Conservation (phyloP, 441 rosid species). For the Theobroma grandiflorum region DNA sequence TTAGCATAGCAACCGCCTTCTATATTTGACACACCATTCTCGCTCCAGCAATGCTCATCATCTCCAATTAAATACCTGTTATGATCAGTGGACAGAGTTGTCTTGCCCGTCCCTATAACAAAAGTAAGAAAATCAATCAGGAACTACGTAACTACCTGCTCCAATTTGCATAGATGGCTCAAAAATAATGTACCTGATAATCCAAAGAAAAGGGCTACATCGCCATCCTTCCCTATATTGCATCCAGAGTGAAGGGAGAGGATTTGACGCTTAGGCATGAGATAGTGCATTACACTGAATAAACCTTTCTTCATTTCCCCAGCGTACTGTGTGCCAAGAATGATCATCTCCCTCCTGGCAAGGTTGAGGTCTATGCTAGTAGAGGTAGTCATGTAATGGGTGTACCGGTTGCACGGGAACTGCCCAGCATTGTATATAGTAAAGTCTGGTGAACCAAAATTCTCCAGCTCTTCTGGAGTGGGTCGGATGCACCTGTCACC, state of each 20-base stretch:
- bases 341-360: conserved; percentile 80
- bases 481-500: conserved; percentile 81
- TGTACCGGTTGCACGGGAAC: conserved; percentile 83
- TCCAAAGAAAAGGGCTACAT: conserved; percentile 85
- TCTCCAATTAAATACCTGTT: conserved; percentile 72
- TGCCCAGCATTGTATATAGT: conserved; percentile 83
- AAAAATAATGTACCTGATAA: conserved; percentile 66
- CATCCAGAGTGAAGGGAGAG: conserved; percentile 81
- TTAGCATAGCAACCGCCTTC: conserved; percentile 87
- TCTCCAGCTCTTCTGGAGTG: conserved; percentile 79
- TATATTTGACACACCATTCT: conserved; percentile 74
- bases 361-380: conserved; percentile 79
- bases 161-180: conserved; percentile 13
- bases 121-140: conserved; percentile 9
- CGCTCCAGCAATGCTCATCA: conserved; percentile 83
- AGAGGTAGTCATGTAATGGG: conserved; percentile 83
- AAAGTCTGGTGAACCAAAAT: conserved; percentile 81
- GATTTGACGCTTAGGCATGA: conserved; percentile 82
- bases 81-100: conserved; percentile 77
- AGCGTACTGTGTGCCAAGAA: conserved; percentile 83
- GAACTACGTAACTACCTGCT: background rate
- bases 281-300: conserved; percentile 81
- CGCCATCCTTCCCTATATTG: conserved; percentile 80
- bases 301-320: conserved; percentile 91
- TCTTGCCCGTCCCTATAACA: conserved; percentile 70